A percentile compares a stretch with the other conserved stretches of the same genome.
phyloP scores from a whole-genome alignment of 208 protist species.

The Crithidia fasciculata region DNA sequence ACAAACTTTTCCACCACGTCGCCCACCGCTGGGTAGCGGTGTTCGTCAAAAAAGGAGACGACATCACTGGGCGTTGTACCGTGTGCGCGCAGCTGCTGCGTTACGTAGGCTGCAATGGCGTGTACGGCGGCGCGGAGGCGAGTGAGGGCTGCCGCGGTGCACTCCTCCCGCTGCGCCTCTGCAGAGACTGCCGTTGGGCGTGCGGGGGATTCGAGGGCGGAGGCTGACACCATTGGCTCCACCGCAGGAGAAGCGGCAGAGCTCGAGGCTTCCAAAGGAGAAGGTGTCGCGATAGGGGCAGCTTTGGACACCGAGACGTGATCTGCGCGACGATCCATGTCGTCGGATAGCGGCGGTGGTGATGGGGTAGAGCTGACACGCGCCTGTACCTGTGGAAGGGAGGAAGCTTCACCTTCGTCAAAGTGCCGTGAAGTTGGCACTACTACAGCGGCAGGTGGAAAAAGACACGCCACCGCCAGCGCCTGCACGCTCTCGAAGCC shows the following conservation, averaged over 20 bases:
- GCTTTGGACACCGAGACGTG: too few relatives aligned
- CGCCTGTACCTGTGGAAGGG: too few relatives aligned
- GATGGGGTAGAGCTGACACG: too few relatives aligned
- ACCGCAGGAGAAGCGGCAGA: too few relatives aligned
- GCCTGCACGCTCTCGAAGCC: constrained; percentile 11
- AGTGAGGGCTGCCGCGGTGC: neutral
- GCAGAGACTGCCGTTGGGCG: neutral
- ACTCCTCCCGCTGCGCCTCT: neutral
- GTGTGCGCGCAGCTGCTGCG: constrained; percentile 20
- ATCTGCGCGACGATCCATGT: too few relatives aligned
- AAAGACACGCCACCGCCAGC: constrained; percentile 21
- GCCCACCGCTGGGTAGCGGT: constrained; percentile 32
- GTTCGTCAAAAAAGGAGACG: constrained; percentile 47
- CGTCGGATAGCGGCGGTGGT: too few relatives aligned
- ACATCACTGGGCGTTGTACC: neutral
- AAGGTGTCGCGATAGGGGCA: too few relatives aligned
- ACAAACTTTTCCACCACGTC: constrained; percentile 34
- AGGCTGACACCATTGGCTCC: neutral
- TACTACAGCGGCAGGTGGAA: neutral
- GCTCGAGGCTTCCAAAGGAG: too few relatives aligned
- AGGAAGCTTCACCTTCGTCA: neutral
- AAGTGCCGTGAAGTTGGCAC: neutral
- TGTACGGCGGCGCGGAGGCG: neutral
- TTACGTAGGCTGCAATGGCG: constrained; percentile 41
- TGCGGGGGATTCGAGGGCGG: neutral